Base-by-base conservation (phyloP, 1,139 yeast genomes). In the Saccharomyces hybrid region DNA sequence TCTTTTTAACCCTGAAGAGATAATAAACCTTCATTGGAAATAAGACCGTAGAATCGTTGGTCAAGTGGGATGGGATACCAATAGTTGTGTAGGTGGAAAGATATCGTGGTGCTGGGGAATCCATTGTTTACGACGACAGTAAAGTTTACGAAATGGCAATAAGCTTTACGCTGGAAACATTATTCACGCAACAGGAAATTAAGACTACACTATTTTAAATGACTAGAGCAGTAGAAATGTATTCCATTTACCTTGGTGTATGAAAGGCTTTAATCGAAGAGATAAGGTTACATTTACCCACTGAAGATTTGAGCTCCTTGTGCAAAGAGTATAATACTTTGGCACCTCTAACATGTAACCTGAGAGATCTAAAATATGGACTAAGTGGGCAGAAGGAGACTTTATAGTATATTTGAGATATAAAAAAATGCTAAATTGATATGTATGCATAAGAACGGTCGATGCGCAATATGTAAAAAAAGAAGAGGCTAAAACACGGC, bases 231-330 rank as follows among this genome's bases (percentile, higher is more conserved):
- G 42, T 14, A 34, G 11, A 19, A 49, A 29, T 27, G 9, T 41
- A 28, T 42, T 25, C 14, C 42, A 50, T 16, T 29, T 50, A 4
- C 48, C 44, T 11, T 31, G 52, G 48, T 23, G 32, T 11, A 42
- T 31, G 8, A 42, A 41, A 50, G 48, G 48, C 25, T 44, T 2
- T 19, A 19, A 14, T 50, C 9, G 41, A 25, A n/a, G 48, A 50
- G 13, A 16, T 11, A 2, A 23, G 42, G 44, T 19, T 9, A n/a
- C 31, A 42, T 7, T 26, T 50, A 3, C 32, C 31, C n/a, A n/a
- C 11, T 23, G 26, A 49, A n/a, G 34, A n/a, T 19, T 19, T 19
- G 23, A 19, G 23, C 23, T 19, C 4, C 7, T 25, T 44, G 25
- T 50, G 29, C n/a, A 13, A 31, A 23, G 25, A 42, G 7, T 44